Percentiles rank a stretch among this genome's conserved stretches.
Conservation (phyloP, 352 stramenopile species). For the Globisporangium cylindrosporum region DNA sequence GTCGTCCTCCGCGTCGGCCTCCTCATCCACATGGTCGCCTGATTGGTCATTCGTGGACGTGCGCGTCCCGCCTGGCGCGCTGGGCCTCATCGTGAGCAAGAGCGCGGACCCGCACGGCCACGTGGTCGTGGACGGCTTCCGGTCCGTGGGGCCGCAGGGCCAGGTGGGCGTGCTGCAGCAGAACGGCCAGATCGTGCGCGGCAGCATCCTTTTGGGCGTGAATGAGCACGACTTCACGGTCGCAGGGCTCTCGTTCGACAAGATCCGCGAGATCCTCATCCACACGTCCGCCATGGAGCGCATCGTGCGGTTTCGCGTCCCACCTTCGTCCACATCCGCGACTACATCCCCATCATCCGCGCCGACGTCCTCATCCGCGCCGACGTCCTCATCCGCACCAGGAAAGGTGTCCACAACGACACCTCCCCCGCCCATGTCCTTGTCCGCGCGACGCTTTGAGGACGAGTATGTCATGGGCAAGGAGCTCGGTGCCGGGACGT, state of each 20-base stretch:
- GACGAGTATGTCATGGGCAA: conserved; percentile 64
- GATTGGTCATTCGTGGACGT: conserved; percentile 57
- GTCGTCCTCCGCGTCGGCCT: not conserved
- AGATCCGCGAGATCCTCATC: conserved; percentile 71
- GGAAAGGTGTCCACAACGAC: not conserved
- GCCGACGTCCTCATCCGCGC: not conserved
- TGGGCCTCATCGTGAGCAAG: conserved; percentile 81
- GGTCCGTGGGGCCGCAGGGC: conserved; percentile 40
- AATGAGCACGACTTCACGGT: conserved; percentile 70
- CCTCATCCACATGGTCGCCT: conserved; percentile 14
- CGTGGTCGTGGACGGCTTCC: conserved; percentile 78
- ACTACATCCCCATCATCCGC: not conserved
- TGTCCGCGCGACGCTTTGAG: conserved; percentile 34
- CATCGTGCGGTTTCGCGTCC: conserved; percentile 65
- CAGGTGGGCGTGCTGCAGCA: conserved; percentile 41
- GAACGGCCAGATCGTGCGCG: conserved; percentile 33
- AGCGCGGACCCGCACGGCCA: conserved; percentile 28
- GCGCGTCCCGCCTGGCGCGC: conserved; percentile 54
- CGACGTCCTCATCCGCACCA: not conserved
- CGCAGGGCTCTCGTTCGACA: conserved; percentile 48
- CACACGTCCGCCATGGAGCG: conserved; percentile 54
- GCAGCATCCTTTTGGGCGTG: conserved; percentile 61
- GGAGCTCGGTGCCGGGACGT: conserved; percentile 54
- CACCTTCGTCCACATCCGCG: conserved; percentile 23
- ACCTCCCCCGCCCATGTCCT: not conserved